Conservation (phyloP, 768 basidiomycete species). For the Suillus decipiens region DNA sequence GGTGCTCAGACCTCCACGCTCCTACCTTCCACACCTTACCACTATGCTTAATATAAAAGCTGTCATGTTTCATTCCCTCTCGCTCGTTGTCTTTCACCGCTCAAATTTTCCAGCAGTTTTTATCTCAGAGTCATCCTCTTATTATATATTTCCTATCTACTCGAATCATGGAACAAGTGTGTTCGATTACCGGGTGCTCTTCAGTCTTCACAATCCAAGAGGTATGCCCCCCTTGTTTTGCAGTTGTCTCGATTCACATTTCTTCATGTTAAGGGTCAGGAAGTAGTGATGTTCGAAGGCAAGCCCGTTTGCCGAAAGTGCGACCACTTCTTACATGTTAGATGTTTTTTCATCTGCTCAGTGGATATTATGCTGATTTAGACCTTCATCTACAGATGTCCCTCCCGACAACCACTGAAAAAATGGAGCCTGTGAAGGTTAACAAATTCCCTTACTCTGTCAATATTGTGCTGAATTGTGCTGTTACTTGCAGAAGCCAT, state of each 20-base stretch:
- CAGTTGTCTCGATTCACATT: background rate
- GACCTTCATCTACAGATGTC: background rate
- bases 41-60: background rate
- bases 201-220: background rate
- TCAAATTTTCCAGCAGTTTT: background rate
- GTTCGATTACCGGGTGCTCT: background rate
- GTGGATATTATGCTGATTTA: background rate
- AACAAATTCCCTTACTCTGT: background rate
- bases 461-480: background rate
- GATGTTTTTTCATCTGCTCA: background rate
- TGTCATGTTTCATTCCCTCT: background rate
- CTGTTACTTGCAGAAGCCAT: background rate
- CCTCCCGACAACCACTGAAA: background rate
- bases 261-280: background rate
- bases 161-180: constrained; percentile 1
- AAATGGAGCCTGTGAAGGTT: background rate
- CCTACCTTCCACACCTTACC: background rate
- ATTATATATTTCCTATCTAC: background rate
- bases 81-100: background rate
- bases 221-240: background rate
- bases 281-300: background rate
- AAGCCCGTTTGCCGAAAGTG: background rate
- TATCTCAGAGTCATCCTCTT: background rate
- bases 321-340: background rate
- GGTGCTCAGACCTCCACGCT: background rate